These are phyloP conservation scores for Eutrema salsugineum DNA, from an alignment of 441 rosid genomes.

Conservation along the genomic window DNA sequence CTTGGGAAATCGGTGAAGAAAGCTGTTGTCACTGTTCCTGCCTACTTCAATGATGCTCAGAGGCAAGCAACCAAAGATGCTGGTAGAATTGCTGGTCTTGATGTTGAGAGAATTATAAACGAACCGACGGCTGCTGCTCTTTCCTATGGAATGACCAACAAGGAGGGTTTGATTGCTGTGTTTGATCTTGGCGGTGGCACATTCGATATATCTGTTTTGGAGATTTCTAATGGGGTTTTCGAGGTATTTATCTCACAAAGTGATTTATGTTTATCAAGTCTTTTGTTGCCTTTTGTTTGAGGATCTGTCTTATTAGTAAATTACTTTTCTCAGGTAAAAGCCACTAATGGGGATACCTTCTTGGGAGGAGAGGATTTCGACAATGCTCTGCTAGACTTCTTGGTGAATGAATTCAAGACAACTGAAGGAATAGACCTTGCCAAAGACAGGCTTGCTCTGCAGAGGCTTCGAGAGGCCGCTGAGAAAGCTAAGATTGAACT, in stretches of 20 bases:
- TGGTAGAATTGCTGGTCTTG: conserved; percentile 83
- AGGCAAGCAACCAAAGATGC: conserved; percentile 96
- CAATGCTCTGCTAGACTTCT: conserved; percentile 72
- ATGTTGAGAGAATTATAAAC: conserved; percentile 83
- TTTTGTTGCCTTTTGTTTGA: background rate
- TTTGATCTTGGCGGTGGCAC: conserved; percentile 97
- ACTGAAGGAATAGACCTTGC: conserved; percentile 77
- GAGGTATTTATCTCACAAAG: conserved; percentile 44
- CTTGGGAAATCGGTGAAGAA: conserved; percentile 70
- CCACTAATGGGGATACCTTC: conserved; percentile 96
- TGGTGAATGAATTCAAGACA: conserved; percentile 75
- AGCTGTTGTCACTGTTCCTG: conserved; percentile 85
- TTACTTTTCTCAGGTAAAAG: conserved; percentile 64
- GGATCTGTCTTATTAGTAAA: background rate
- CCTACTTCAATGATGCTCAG: conserved; percentile 92
- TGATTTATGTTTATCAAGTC: background rate
- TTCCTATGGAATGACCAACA: conserved; percentile 90
- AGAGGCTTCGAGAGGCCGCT: conserved; percentile 98
- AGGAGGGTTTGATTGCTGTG: conserved; percentile 91
- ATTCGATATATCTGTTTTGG: conserved; percentile 81
- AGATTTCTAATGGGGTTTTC: conserved; percentile 90
- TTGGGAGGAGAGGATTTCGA: conserved; percentile 98
- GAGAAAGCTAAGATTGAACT: conserved; percentile 97
- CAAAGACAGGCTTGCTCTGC: conserved; percentile 83
- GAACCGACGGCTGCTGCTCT: conserved; percentile 98